Conservation (phyloP, 2,329 filamentous ascomycete genomes). For the Tolypocladium pustulatum region DNA sequence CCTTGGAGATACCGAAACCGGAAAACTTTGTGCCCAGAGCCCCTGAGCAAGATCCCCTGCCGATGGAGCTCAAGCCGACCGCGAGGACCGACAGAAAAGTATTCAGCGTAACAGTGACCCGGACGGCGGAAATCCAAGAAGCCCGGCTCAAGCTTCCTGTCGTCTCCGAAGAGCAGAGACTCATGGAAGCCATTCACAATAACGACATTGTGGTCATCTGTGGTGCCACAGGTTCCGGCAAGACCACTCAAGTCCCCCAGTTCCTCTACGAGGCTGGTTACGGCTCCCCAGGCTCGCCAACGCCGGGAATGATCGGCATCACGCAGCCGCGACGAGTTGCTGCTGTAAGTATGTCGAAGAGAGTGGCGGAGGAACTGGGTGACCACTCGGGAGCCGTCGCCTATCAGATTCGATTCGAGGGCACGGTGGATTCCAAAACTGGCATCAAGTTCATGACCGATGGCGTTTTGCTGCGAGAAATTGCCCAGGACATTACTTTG, state of each 20-base stretch:
- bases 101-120: slow-evolving; percentile 61
- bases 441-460: slow-evolving; percentile 99
- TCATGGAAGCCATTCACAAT: slow-evolving; percentile 96
- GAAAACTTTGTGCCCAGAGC: slow-evolving; percentile 56
- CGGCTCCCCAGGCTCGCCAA: slow-evolving; percentile 65
- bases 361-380: slow-evolving; percentile 78
- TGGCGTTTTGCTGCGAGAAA: slow-evolving; percentile 85
- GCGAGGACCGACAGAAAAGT: slow-evolving; percentile 56
- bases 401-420: slow-evolving; percentile 94
- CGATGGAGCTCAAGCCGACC: slow-evolving; percentile 53
- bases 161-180: slow-evolving; percentile 88
- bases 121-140: slow-evolving; percentile 64
- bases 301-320: slow-evolving; percentile 85
- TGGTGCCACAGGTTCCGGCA: slow-evolving; percentile 91
- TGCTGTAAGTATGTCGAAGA: slow-evolving; percentile 91
- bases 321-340: slow-evolving; percentile 93
- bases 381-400: slow-evolving; percentile 67
- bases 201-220: slow-evolving; percentile 85
- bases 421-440: slow-evolving; percentile 67
- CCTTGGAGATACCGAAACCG: slow-evolving; percentile 42
- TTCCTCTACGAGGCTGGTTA: slow-evolving; percentile 94
- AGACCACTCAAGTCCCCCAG: slow-evolving; percentile 94
- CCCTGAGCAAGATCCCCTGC: slow-evolving; percentile 60
- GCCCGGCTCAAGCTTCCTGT: slow-evolving; percentile 74
- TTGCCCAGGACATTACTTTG: slow-evolving; percentile 78